A percentile compares a stretch with the other conserved stretches of the same genome.
Evolutionary conservation across 768 basidiomycete genomes (phyloP).

Genomic region (Suillus cothurnatus): DNA sequence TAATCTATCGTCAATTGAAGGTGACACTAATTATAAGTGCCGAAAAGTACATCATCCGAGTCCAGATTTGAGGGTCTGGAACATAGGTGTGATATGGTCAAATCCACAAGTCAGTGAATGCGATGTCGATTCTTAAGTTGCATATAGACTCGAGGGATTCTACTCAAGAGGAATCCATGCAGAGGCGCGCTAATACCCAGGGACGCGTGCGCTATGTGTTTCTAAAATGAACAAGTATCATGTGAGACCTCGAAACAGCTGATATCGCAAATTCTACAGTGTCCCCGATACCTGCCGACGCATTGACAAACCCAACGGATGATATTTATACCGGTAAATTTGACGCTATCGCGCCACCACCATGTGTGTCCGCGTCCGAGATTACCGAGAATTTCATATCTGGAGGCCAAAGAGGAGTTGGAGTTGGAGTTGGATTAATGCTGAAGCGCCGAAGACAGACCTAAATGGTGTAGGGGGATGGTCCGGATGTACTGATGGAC

Average conservation of each 20-base stretch:
- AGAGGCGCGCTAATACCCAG: no score
- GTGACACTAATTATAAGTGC: not conserved
- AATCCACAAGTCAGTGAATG: not conserved
- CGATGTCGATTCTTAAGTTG: no score
- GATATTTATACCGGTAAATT: not conserved
- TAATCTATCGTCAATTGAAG: not conserved
- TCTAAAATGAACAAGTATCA: no score
- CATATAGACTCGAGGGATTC: no score
- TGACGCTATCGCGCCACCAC: not conserved
- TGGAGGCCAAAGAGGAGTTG: no score
- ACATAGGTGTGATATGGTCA: not conserved
- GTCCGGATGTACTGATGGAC: not conserved
- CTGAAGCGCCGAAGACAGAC: no score
- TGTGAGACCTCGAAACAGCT: no score
- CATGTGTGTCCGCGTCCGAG: not conserved
- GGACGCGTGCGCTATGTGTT: no score
- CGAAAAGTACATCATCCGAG: not conserved
- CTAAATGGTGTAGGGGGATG: not conserved
- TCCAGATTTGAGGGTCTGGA: not conserved
- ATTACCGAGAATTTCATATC: not conserved
- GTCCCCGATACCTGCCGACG: no score
- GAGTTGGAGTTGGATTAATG: no score
- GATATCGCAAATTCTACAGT: no score
- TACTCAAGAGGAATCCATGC: no score
- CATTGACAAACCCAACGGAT: not conserved